Evolutionary conservation across 108 stramenopile species (phyloP).

Genomic region (Bacterosira constricta): DNA sequence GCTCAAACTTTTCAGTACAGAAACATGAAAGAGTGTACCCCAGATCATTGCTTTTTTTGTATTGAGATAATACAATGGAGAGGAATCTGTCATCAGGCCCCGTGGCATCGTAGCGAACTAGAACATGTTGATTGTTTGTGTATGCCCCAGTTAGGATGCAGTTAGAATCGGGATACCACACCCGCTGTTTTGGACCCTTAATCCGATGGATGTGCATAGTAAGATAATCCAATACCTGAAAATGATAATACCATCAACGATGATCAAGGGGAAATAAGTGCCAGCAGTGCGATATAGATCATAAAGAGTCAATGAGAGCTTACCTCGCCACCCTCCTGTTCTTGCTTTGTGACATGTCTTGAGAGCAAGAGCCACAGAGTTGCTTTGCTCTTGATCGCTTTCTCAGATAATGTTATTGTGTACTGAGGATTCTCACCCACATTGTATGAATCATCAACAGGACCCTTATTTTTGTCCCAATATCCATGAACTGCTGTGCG

Average conservation of each 20-base stretch:
- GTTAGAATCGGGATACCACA: constrained; percentile 64
- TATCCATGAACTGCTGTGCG: constrained; percentile 54
- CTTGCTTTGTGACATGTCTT: constrained; percentile 80
- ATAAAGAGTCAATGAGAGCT: too few relatives aligned
- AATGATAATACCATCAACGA: too few relatives aligned
- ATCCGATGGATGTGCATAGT: constrained; percentile 73
- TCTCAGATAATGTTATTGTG: constrained; percentile 56
- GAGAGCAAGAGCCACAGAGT: constrained; percentile 76
- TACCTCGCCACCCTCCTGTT: constrained; percentile 73
- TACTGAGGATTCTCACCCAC: constrained; percentile 87
- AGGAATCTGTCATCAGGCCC: constrained; percentile 57
- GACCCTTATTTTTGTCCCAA: constrained; percentile 63
- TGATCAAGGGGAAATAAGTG: constrained; percentile 5
- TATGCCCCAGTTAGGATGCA: constrained; percentile 67
- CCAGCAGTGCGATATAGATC: background rate
- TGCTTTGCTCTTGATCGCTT: constrained; percentile 58
- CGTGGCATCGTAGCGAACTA: constrained; percentile 68
- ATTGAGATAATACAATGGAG: constrained; percentile 76
- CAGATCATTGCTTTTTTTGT: constrained; percentile 68
- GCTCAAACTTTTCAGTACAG: constrained; percentile 67
- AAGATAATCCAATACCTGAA: constrained; percentile 51
- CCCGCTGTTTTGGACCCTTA: constrained; percentile 38
- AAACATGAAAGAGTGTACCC: constrained; percentile 73
- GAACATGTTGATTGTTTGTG: constrained; percentile 78
- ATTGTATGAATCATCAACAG: constrained; percentile 70